These are phyloP conservation scores for Pilaira anomala DNA, from an alignment of 192 early-diverging fungal species.

Conservation along the genomic window DNA sequence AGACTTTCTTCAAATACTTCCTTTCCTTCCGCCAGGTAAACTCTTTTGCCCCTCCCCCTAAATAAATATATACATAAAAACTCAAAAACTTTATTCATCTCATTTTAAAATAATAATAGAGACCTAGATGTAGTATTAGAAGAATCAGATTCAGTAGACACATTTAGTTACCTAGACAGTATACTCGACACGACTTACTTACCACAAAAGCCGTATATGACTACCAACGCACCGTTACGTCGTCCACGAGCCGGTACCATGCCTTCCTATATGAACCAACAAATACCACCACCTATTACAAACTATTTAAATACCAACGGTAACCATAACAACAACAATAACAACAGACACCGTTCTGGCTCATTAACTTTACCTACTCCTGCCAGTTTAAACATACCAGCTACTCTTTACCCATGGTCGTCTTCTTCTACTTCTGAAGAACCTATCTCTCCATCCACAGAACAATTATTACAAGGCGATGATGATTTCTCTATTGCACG, in stretches of 20 bases:
- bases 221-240: conserved; percentile 7
- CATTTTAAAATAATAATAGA: conserved; percentile 9
- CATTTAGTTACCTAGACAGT: background rate
- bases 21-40: background rate
- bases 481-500: conserved; percentile 31
- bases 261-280: conserved; percentile 15
- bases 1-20: background rate
- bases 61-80: background rate
- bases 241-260: conserved; percentile 34
- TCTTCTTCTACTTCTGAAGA: background rate
- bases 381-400: background rate
- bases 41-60: too few species aligned
- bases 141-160: conserved; percentile 12
- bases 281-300: background rate
- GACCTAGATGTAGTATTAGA: conserved; percentile 24
- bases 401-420: too few species aligned
- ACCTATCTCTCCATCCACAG: conserved; percentile 14
- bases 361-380: conserved; percentile 24
- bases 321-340: background rate
- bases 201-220: background rate
- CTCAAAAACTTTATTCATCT: background rate
- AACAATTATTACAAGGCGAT: conserved; percentile 19
- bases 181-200: background rate
- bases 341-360: conserved; percentile 26
- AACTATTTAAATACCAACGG: background rate